A percentile compares a stretch with the other conserved stretches of the same genome.
Evolutionary conservation across 2,329 filamentous ascomycete genomes (phyloP).

Genomic region (Curvularia verruculosa): DNA sequence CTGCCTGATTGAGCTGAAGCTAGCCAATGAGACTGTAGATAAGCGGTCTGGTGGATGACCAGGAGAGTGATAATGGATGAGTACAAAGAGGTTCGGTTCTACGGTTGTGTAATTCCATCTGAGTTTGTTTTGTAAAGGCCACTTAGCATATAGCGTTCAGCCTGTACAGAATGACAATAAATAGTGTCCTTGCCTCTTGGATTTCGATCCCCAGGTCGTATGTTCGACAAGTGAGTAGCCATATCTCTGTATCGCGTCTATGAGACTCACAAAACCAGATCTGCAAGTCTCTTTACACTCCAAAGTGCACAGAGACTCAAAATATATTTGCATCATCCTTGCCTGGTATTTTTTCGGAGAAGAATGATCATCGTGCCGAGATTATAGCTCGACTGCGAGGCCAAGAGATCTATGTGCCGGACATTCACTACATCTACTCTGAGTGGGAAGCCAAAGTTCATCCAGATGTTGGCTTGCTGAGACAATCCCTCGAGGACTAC

Average conservation of each 20-base stretch:
- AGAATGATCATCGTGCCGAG: constrained; percentile 5
- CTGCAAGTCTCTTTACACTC: background rate
- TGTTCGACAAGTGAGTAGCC: constrained; percentile 2
- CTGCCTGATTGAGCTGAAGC: background rate
- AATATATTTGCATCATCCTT: background rate
- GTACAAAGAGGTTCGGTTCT: constrained; percentile 1
- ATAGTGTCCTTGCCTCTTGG: constrained; percentile 3
- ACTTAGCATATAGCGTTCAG: background rate
- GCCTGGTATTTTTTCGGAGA: background rate
- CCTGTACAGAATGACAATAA: constrained; percentile 2
- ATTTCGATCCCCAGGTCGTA: background rate
- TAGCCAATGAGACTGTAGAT: background rate
- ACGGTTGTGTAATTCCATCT: background rate
- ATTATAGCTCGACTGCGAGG: constrained; percentile 10
- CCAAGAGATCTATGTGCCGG: constrained; percentile 14
- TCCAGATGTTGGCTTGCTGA: constrained; percentile 5
- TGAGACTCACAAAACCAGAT: constrained; percentile 1
- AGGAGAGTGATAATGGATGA: background rate
- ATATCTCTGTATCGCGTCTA: background rate
- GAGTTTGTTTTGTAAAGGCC: background rate
- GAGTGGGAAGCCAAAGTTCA: constrained; percentile 9
- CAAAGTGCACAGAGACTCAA: background rate
- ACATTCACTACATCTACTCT: constrained; percentile 11
- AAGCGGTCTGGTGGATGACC: background rate
- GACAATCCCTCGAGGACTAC: constrained; percentile 9